Evolutionary conservation across 2,329 filamentous ascomycete species (phyloP).

Genomic region (Venturia aucupariae): DNA sequence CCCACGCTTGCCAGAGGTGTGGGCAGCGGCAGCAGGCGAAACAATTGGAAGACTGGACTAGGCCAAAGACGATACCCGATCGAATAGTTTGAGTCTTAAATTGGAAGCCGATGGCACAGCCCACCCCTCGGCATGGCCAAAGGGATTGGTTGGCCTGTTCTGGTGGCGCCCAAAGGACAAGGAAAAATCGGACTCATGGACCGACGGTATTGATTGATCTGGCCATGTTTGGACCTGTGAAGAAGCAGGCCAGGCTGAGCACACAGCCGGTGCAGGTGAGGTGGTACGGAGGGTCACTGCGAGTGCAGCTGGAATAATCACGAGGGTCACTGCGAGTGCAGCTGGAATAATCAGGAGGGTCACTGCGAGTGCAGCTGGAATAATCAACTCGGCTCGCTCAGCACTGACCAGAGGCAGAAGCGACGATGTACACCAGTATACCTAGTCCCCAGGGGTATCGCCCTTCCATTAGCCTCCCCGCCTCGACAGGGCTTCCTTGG

Average conservation of each 20-base stretch:
- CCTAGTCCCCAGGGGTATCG: no score
- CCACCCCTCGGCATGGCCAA: background rate
- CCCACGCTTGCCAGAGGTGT: background rate
- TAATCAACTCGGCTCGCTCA: no score
- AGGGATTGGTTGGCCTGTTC: background rate
- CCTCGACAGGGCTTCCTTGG: background rate
- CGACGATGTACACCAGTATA: no score
- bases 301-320: no score
- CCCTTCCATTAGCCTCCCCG: no score
- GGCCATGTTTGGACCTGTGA: background rate
- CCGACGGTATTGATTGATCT: background rate
- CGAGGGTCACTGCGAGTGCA: no score
- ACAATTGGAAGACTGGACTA: background rate
- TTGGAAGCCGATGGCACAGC: slow-evolving; percentile 1
- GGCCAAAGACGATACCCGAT: background rate
- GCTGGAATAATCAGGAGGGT: no score
- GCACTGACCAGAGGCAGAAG: background rate
- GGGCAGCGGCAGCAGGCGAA: background rate
- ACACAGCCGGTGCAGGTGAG: no score
- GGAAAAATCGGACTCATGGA: background rate
- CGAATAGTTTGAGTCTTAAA: background rate
- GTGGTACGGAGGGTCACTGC: no score
- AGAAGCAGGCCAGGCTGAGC: no score
- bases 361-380: no score
- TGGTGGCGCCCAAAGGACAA: background rate